Percentiles rank a stretch among this genome's conserved stretches.
Conservation (phyloP, 305 asterid genomes). For the Fraxinus paxiana region DNA sequence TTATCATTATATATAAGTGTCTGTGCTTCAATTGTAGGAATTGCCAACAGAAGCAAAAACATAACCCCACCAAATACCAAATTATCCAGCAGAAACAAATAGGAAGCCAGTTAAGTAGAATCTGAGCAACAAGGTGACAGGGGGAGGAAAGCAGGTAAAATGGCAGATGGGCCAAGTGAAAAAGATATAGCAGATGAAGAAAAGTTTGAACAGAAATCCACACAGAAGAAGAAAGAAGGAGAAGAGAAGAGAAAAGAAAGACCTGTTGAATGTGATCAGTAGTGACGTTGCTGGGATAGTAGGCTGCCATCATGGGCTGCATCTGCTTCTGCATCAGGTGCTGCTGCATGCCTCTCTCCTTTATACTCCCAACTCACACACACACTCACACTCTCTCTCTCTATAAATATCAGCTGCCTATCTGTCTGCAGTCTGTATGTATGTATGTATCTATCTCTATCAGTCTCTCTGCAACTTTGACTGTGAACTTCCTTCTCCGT, state of each 20-base stretch:
- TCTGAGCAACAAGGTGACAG: conserved; percentile 1
- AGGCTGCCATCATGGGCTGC: conserved; percentile 85
- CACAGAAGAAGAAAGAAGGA: neutral
- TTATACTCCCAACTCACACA: conserved; percentile 27
- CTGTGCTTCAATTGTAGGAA: conserved; percentile 3
- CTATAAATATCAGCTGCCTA: conserved; percentile 16
- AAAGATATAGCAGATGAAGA: conserved; percentile 1
- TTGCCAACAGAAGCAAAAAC: conserved; percentile 9
- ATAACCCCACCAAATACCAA: conserved; percentile 3
- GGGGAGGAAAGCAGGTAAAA: neutral
- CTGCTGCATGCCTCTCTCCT: conserved; percentile 43
- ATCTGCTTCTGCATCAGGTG: conserved; percentile 84
- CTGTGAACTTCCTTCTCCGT: conserved; percentile 27
- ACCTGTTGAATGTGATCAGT: conserved; percentile 82
- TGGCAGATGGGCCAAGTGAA: conserved; percentile 23
- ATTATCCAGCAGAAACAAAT: neutral
- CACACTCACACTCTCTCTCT: conserved; percentile 12
- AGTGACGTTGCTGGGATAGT: conserved; percentile 69
- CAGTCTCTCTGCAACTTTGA: conserved; percentile 18
- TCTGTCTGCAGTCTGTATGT: conserved; percentile 11
- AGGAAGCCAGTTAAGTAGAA: neutral
- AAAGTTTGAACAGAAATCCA: too few species aligned
- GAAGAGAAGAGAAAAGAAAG: neutral
- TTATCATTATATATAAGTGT: neutral
- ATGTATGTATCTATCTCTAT: conserved; percentile 4